Evolutionary conservation across 2,329 filamentous ascomycete species (phyloP).

Genomic region (Immersiporthe knoxdaviesiana): DNA sequence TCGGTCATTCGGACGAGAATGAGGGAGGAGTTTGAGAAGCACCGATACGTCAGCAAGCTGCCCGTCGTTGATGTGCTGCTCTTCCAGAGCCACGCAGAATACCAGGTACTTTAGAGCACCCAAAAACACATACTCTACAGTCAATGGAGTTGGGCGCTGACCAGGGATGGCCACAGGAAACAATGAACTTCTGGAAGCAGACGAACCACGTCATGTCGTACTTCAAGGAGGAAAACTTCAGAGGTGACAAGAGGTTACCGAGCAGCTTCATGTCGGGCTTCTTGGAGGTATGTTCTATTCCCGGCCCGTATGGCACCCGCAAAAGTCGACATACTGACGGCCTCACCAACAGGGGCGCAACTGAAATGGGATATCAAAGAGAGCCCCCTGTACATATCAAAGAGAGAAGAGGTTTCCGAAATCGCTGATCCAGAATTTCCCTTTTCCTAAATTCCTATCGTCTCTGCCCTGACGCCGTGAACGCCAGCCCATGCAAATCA

Average conservation of each 20-base stretch:
- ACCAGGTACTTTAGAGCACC: conserved; percentile 69
- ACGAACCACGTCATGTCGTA: conserved; percentile 94
- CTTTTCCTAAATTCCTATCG: conserved; percentile 23
- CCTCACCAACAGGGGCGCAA: conserved; percentile 54
- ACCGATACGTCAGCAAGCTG: conserved; percentile 90
- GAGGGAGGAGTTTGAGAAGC: conserved; percentile 93
- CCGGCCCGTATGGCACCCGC: neutral
- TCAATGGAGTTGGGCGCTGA: conserved; percentile 12
- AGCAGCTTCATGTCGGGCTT: conserved; percentile 93
- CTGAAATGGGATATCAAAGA: conserved; percentile 43
- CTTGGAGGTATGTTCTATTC: conserved; percentile 72
- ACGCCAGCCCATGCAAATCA: conserved; percentile 28
- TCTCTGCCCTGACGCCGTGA: conserved; percentile 30
- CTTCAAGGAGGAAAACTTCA: conserved; percentile 81
- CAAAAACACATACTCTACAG: neutral
- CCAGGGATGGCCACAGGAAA: conserved; percentile 67
- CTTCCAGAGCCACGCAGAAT: conserved; percentile 90
- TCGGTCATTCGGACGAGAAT: conserved; percentile 89
- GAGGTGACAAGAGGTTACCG: conserved; percentile 79
- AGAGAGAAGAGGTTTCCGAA: conserved; percentile 29
- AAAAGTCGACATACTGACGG: conserved; percentile 31
- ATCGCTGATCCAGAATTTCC: conserved; percentile 40
- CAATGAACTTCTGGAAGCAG: conserved; percentile 99
- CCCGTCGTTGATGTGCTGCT: conserved; percentile 86
- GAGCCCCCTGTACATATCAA: conserved; percentile 39